Percentiles rank a stretch among this genome's conserved stretches.
phyloP scores from a whole-genome alignment of 345 rosid species.

The Camelina sativa region DNA sequence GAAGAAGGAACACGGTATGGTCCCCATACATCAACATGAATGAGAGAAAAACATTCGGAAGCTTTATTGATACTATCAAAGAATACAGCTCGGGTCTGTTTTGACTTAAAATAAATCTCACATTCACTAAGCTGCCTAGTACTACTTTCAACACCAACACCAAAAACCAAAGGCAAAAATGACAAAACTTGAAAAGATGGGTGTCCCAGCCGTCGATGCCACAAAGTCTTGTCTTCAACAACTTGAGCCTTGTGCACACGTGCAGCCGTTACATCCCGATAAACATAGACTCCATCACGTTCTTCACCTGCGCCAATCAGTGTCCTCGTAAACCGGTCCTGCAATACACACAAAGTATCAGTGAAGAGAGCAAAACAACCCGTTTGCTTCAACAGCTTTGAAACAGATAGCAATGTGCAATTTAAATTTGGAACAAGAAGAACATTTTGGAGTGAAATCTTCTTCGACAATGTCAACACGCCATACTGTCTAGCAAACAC shows the following conservation, averaged over 20 bases:
- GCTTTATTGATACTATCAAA: background rate
- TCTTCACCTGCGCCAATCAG: background rate
- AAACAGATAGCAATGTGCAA: no score
- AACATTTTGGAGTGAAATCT: no score
- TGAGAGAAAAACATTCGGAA: background rate
- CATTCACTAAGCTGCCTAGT: background rate
- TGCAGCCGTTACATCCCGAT: background rate
- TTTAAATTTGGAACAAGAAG: no score
- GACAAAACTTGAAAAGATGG: background rate
- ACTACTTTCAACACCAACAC: background rate
- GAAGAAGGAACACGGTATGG: background rate
- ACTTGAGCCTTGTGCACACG: background rate
- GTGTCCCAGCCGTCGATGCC: background rate
- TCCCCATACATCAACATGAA: background rate
- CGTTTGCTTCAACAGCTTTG: no score
- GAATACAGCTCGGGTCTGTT: background rate
- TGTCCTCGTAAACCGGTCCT: background rate
- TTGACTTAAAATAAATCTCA: background rate
- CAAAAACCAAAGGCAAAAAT: background rate
- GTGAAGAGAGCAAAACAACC: no score
- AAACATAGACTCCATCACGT: background rate
- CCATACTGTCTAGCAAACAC: no score
- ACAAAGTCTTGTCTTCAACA: background rate
- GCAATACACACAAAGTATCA: background rate
- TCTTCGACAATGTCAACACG: no score